These are phyloP conservation scores for Yarrowia keelungensis DNA, from an alignment of 805 yeast genomes.

Conservation along the genomic window DNA sequence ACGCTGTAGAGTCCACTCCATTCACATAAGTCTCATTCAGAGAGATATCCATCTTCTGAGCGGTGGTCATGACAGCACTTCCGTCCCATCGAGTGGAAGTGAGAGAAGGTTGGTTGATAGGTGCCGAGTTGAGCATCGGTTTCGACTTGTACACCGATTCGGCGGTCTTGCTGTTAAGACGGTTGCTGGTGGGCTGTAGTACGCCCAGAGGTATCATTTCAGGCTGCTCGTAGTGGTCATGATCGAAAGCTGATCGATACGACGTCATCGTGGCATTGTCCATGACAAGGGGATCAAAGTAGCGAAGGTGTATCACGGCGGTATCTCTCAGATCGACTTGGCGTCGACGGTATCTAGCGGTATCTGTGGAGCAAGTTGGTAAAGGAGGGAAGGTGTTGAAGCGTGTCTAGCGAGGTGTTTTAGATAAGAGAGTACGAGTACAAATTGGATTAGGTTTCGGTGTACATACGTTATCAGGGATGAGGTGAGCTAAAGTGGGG, in stretches of 20 bases:
- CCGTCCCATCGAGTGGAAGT: constrained; percentile 27
- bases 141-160: constrained; percentile 18
- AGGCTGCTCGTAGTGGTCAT: constrained; percentile 1
- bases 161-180: constrained; percentile 22
- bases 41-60: not conserved
- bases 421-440: not conserved
- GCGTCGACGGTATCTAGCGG: not conserved
- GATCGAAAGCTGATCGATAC: constrained; percentile 19
- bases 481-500: not conserved
- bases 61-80: constrained; percentile 7
- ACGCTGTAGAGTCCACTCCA: not conserved
- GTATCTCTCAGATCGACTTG: not conserved
- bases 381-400: not conserved
- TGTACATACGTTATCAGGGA: not conserved
- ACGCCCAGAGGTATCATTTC: constrained; percentile 14
- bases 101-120: constrained; percentile 12
- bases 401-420: not conserved
- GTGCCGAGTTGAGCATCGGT: constrained; percentile 19
- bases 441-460: constrained; percentile 18
- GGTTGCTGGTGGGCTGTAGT: not conserved
- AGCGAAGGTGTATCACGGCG: not conserved
- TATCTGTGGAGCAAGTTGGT: constrained; percentile 6
- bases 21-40: not conserved
- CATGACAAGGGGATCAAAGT: constrained; percentile 10
- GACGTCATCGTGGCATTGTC: constrained; percentile 40